These are phyloP conservation scores for Colletotrichum graminicola DNA, from an alignment of 2,329 filamentous ascomycete species.

Conservation along the genomic window DNA sequence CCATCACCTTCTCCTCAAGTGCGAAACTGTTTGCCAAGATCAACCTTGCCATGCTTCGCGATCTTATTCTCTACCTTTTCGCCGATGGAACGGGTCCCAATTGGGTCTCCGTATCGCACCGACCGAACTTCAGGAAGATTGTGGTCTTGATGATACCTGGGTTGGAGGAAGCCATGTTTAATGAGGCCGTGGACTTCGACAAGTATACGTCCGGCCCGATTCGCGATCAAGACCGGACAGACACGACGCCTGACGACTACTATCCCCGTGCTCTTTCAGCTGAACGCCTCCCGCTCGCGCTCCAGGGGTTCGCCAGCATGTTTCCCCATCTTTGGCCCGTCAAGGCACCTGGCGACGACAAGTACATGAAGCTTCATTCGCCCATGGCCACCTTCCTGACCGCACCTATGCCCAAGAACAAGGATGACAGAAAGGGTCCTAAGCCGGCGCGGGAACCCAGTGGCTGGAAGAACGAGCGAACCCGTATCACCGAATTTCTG, in stretches of 20 bases:
- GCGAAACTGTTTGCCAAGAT: constrained; percentile 72
- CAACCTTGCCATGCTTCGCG: constrained; percentile 72
- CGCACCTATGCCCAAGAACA: constrained; percentile 76
- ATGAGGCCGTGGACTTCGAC: constrained; percentile 65
- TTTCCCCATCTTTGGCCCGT: constrained; percentile 93
- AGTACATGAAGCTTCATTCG: constrained; percentile 84
- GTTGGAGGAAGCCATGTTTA: constrained; percentile 90
- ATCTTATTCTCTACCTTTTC: constrained; percentile 74
- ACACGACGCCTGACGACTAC: constrained; percentile 69
- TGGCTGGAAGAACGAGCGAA: constrained; percentile 80
- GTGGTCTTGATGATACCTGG: constrained; percentile 94
- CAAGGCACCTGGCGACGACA: constrained; percentile 87
- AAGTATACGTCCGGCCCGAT: constrained; percentile 53
- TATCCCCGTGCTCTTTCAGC: constrained; percentile 67
- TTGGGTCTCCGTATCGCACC: constrained; percentile 73
- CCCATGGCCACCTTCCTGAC: constrained; percentile 88
- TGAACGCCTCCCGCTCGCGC: constrained; percentile 63
- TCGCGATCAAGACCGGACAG: constrained; percentile 46
- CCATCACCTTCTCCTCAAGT: constrained; percentile 68
- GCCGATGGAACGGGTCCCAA: constrained; percentile 74
- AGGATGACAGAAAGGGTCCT: constrained; percentile 67
- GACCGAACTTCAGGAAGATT: constrained; percentile 78
- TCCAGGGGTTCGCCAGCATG: constrained; percentile 81
- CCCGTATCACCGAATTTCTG: constrained; percentile 84
- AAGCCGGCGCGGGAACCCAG: constrained; percentile 73